Evolutionary conservation across 768 basidiomycete species (phyloP).

Genomic region (Leccinum imitatum): DNA sequence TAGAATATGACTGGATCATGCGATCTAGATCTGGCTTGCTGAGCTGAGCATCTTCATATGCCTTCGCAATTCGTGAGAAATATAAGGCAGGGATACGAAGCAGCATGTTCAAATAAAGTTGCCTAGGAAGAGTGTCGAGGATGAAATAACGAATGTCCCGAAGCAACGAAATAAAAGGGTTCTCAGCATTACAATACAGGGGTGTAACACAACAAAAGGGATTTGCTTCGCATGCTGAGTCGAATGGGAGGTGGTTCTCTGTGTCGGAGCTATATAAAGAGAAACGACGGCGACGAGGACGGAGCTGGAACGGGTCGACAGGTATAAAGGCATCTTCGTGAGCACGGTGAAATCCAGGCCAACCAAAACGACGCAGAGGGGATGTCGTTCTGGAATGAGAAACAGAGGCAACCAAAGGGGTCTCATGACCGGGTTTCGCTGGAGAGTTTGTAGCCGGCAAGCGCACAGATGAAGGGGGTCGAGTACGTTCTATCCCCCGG

Average conservation of each 20-base stretch:
- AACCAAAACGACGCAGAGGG: conserved; percentile 58
- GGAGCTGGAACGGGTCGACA: conserved; percentile 50
- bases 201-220: conserved; percentile 23
- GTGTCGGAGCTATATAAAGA: conserved; percentile 25
- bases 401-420: conserved; percentile 29
- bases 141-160: conserved; percentile 25
- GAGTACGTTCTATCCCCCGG: conserved; percentile 13
- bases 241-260: conserved; percentile 17
- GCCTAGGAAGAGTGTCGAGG: conserved; percentile 41
- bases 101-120: conserved; percentile 47
- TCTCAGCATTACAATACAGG: conserved; percentile 14
- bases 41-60: conserved; percentile 78
- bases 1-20: conserved; percentile 41
- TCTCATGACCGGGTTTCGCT: conserved; percentile 26
- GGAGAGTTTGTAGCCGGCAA: conserved; percentile 3
- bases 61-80: conserved; percentile 72
- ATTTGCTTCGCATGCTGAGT: conserved; percentile 24
- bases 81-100: conserved; percentile 77
- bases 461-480: conserved; percentile 13
- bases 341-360: conserved; percentile 51
- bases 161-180: conserved; percentile 18
- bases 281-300: conserved; percentile 20
- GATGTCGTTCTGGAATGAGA: conserved; percentile 48
- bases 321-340: conserved; percentile 58
- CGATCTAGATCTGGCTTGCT: conserved; percentile 68